A percentile compares a stretch with the other conserved stretches of the same genome.
phyloP scores from a whole-genome alignment of 1,284 basidiomycete species.

The Butyriboletus regius region DNA sequence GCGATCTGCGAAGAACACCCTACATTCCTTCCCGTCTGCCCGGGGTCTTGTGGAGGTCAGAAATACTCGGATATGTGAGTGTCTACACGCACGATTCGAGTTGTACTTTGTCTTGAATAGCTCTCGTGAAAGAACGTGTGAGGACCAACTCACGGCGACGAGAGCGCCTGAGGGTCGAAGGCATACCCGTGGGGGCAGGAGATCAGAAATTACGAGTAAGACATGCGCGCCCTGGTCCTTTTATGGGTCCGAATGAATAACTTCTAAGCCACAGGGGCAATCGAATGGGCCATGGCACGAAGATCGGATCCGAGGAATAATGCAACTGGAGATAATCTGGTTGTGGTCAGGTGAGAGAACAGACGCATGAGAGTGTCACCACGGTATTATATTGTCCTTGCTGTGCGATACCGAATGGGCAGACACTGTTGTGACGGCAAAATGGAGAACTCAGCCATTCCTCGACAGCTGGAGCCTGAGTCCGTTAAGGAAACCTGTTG shows the following conservation, averaged over 20 bases:
- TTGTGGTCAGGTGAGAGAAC: conserved; percentile 8
- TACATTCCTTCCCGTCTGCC: conserved; percentile 19
- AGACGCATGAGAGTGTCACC: conserved; percentile 2
- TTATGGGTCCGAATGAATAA: conserved; percentile 25
- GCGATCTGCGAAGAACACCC: conserved; percentile 19
- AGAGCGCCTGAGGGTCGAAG: conserved; percentile 35
- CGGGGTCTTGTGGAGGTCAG: conserved; percentile 16
- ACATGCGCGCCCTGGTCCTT: conserved; percentile 18
- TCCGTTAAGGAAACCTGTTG: neutral
- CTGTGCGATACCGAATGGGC: conserved; percentile 16
- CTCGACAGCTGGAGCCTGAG: conserved; percentile 13
- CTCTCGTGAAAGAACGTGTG: conserved; percentile 33
- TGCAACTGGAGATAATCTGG: conserved; percentile 7
- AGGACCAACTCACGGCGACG: conserved; percentile 33
- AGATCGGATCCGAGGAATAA: conserved; percentile 11
- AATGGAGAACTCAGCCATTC: conserved; percentile 22
- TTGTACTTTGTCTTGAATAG: conserved; percentile 34
- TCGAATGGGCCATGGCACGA: conserved; percentile 6
- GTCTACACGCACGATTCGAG: conserved; percentile 24
- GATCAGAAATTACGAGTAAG: conserved; percentile 9
- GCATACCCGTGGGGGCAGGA: conserved; percentile 27
- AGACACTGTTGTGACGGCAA: conserved; percentile 6
- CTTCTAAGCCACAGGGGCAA: conserved; percentile 29
- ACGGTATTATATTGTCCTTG: conserved; percentile 6
- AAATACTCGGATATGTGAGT: neutral